Evolutionary conservation across 768 basidiomycete genomes (phyloP).

Genomic region (Exsudoporus frostii): DNA sequence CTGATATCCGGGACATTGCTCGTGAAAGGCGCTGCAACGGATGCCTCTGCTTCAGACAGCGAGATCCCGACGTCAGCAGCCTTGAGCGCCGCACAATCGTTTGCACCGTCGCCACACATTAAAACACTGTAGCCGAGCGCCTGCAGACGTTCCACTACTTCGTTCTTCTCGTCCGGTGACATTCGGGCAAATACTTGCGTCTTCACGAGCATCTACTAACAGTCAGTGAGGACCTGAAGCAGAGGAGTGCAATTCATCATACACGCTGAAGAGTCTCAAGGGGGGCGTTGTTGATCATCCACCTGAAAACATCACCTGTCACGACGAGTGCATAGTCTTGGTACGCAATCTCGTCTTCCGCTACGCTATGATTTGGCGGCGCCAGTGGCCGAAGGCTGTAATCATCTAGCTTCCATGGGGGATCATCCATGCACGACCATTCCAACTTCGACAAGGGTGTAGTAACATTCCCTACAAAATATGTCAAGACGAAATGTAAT

Average conservation of each 20-base stretch:
- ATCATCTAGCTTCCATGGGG: constrained; percentile 76
- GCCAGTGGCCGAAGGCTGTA: constrained; percentile 82
- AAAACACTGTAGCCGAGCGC: constrained; percentile 91
- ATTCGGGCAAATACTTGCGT: constrained; percentile 96
- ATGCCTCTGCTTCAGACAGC: constrained; percentile 95
- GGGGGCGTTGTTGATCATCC: constrained; percentile 96
- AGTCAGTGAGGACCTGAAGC: background rate
- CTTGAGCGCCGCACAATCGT: constrained; percentile 97
- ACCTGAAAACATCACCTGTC: constrained; percentile 94
- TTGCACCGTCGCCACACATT: constrained; percentile 99
- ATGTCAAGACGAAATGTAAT: background rate
- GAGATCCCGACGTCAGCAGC: constrained; percentile 98
- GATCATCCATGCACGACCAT: constrained; percentile 93
- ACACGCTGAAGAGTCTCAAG: constrained; percentile 93
- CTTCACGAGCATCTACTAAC: constrained; percentile 90
- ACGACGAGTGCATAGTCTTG: constrained; percentile 90
- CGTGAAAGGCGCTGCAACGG: constrained; percentile 97
- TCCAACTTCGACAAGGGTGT: constrained; percentile 62
- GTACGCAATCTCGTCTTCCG: constrained; percentile 67
- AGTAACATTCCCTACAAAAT: constrained; percentile 47
- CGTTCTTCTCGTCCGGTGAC: constrained; percentile 99
- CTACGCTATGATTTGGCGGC: constrained; percentile 69
- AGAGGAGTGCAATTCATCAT: background rate
- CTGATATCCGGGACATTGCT: constrained; percentile 90
- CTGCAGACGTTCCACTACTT: constrained; percentile 93